Evolutionary conservation across 2,329 filamentous ascomycete species (phyloP).

Genomic region (Cladophialophora carrionii): DNA sequence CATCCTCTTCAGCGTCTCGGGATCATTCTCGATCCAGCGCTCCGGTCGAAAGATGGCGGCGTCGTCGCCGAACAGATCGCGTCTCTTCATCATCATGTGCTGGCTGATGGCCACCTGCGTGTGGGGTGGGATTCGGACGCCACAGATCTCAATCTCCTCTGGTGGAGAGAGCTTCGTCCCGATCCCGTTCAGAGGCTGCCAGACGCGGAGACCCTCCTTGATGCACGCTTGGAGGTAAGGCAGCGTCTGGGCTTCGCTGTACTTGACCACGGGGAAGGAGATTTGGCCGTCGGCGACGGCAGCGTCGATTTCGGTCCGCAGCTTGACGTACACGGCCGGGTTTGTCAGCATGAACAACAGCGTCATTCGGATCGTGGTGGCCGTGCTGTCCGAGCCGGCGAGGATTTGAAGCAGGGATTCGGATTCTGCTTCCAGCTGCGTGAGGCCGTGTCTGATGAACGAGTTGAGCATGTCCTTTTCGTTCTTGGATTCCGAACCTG

Average conservation of each 20-base stretch:
- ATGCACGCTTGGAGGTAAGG: conserved; percentile 76
- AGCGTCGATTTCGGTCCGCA: conserved; percentile 8
- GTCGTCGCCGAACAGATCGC: conserved; percentile 39
- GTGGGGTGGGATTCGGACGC: conserved; percentile 6
- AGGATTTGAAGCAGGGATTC: conserved; percentile 26
- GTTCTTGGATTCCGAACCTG: conserved; percentile 6
- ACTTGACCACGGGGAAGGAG: conserved; percentile 10
- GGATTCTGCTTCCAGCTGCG: conserved; percentile 11
- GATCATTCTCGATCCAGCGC: conserved; percentile 42
- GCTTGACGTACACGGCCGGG: conserved; percentile 24
- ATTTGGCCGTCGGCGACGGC: conserved; percentile 7
- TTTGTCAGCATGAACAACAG: conserved; percentile 23
- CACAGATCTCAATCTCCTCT: conserved; percentile 41
- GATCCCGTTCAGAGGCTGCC: conserved; percentile 9
- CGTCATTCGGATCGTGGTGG: conserved; percentile 25
- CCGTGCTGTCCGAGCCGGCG: conserved; percentile 27
- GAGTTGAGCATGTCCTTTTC: conserved; percentile 40
- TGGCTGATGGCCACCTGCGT: conserved; percentile 11
- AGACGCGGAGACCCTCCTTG: conserved; percentile 73
- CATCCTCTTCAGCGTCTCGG: conserved; percentile 6
- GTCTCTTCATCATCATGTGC: conserved; percentile 1
- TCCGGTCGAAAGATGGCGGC: conserved; percentile 49
- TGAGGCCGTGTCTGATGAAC: conserved; percentile 39
- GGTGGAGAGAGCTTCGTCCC: conserved; percentile 43
- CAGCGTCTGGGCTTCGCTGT: conserved; percentile 62